phyloP scores from a whole-genome alignment of 805 yeast species.

The Cyberlindnera bimundalis region DNA sequence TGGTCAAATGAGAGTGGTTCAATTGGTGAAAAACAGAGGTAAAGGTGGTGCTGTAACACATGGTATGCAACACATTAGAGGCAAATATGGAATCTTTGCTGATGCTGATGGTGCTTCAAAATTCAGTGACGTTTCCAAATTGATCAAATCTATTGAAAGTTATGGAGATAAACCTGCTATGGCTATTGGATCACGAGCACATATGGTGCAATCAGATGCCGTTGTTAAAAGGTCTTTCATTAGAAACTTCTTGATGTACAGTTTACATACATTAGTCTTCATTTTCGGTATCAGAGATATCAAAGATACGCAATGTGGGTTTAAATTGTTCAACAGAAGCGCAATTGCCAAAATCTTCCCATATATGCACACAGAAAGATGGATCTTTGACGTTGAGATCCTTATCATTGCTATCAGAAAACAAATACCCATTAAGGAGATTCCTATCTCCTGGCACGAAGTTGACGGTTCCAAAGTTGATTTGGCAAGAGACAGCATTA shows the following conservation, averaged over 20 bases:
- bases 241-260: constrained; percentile 89
- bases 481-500: constrained; percentile 82
- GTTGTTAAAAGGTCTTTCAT: constrained; percentile 91
- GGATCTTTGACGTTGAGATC: constrained; percentile 97
- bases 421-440: constrained; percentile 62
- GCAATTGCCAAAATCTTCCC: constrained; percentile 74
- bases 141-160: constrained; percentile 41
- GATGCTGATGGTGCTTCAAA: constrained; percentile 97
- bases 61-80: constrained; percentile 76
- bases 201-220: constrained; percentile 93
- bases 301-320: constrained; percentile 96
- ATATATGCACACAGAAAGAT: constrained; percentile 91
- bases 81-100: constrained; percentile 76
- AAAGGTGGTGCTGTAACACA: constrained; percentile 97
- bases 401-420: constrained; percentile 76
- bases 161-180: constrained; percentile 45
- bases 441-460: constrained; percentile 95
- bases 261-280: constrained; percentile 80
- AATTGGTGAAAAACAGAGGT: constrained; percentile 75
- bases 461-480: constrained; percentile 94
- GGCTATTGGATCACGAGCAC: constrained; percentile 93
- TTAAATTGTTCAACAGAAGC: constrained; percentile 78
- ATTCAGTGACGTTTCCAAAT: constrained; percentile 62
- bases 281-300: constrained; percentile 85
- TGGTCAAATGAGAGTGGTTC: constrained; percentile 66